A percentile compares a stretch with the other conserved stretches of the same genome.
Conservation (phyloP, 1,284 basidiomycete species). For the Malassezia japonica region DNA sequence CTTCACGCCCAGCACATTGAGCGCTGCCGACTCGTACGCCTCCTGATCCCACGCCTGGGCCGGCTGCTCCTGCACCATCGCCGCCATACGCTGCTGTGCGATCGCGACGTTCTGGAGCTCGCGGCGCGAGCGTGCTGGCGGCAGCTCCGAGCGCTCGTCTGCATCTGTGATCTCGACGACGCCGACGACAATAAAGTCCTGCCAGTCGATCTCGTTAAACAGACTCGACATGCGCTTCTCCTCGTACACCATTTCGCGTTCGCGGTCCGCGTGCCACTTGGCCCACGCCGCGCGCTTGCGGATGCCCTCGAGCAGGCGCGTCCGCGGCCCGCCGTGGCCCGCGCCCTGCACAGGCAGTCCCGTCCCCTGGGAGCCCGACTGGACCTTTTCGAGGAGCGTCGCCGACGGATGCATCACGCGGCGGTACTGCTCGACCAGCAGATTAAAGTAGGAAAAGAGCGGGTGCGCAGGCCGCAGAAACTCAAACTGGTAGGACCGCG, state of each 20-base stretch:
- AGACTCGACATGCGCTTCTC: slow-evolving; percentile 54
- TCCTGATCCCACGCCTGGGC: slow-evolving; percentile 51
- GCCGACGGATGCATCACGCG: slow-evolving; percentile 76
- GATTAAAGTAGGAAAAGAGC: slow-evolving; percentile 91
- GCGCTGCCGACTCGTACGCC: slow-evolving; percentile 46
- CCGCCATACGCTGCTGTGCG: slow-evolving; percentile 93
- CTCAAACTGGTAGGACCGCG: slow-evolving; percentile 93
- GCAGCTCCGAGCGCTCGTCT: slow-evolving; percentile 71
- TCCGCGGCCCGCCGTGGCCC: slow-evolving; percentile 50
- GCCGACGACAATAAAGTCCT: slow-evolving; percentile 96
- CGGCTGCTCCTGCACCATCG: slow-evolving; percentile 81
- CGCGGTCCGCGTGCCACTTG: slow-evolving; percentile 66
- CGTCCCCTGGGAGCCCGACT: slow-evolving; percentile 33
- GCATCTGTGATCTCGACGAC: slow-evolving; percentile 95
- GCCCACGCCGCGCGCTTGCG: slow-evolving; percentile 78
- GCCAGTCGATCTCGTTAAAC: slow-evolving; percentile 96
- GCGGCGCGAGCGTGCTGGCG: slow-evolving; percentile 84
- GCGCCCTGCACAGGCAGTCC: slow-evolving; percentile 5
- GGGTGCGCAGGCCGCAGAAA: slow-evolving; percentile 92
- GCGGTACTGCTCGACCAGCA: slow-evolving; percentile 89
- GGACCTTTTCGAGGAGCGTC: slow-evolving; percentile 62
- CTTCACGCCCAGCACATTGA: slow-evolving; percentile 45
- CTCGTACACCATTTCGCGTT: slow-evolving; percentile 76
- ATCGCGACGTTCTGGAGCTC: slow-evolving; percentile 93
- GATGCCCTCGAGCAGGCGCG: slow-evolving; percentile 69